Percentiles rank a stretch among this genome's conserved stretches.
These are phyloP conservation scores for Paspalum notatum DNA, from an alignment of 176 grass and related monocot species.

Conservation along the genomic window DNA sequence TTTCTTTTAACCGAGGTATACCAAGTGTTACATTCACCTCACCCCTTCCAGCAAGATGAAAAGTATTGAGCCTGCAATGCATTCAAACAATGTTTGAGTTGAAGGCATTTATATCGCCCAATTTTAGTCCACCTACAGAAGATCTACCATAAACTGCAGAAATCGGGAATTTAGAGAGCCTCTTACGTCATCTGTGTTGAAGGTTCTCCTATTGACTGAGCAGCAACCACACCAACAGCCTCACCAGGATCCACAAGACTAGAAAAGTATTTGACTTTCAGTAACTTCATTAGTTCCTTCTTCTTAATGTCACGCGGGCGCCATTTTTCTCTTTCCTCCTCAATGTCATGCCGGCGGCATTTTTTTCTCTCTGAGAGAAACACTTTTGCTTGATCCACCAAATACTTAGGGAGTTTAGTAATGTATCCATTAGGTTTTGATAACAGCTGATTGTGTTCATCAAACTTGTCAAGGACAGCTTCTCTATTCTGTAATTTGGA, in stretches of 20 bases:
- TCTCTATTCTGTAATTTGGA: slow-evolving; percentile 57
- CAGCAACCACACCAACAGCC: slow-evolving; percentile 88
- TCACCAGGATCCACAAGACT: slow-evolving; percentile 89
- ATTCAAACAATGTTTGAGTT: background rate
- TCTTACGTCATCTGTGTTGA: slow-evolving; percentile 98
- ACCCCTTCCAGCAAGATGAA: slow-evolving; percentile 91
- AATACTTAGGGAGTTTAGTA: slow-evolving; percentile 41
- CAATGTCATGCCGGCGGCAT: background rate
- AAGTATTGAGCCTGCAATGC: slow-evolving; percentile 86
- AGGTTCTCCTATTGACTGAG: slow-evolving; percentile 96
- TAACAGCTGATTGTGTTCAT: background rate
- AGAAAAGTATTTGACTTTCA: slow-evolving; percentile 66
- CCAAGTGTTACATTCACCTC: slow-evolving; percentile 97
- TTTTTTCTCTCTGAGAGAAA: slow-evolving; percentile 43
- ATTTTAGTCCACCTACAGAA: background rate
- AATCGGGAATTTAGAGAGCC: slow-evolving; percentile 12
- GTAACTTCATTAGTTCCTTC: slow-evolving; percentile 58
- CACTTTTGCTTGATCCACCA: background rate
- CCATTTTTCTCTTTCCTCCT: slow-evolving; percentile 21
- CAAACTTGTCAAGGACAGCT: slow-evolving; percentile 56
- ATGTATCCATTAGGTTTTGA: slow-evolving; percentile 50
- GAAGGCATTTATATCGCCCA: background rate
- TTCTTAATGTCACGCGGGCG: slow-evolving; percentile 38
- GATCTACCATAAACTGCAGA: background rate
- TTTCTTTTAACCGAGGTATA: slow-evolving; percentile 86